phyloP scores from a whole-genome alignment of 2,329 filamentous ascomycete genomes.

The Septoria linicola region DNA sequence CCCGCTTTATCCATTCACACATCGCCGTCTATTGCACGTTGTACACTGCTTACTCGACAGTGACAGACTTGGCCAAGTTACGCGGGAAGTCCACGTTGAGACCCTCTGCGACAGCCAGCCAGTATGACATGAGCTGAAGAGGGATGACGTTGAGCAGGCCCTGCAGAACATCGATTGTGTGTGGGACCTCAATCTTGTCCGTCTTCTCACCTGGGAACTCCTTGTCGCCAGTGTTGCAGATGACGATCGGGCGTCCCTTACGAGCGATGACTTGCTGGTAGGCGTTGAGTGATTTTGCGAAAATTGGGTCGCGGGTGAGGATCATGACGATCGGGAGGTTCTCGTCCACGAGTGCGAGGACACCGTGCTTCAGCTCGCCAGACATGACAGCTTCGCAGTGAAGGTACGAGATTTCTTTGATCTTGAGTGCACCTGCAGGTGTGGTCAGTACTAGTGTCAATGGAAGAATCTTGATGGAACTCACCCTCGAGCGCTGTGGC shows the following conservation, averaged over 20 bases:
- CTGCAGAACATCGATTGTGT: slow-evolving; percentile 92
- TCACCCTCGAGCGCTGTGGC: slow-evolving; percentile 88
- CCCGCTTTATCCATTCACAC: slow-evolving; percentile 3
- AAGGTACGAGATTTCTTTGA: slow-evolving; percentile 99
- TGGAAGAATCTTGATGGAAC: slow-evolving; percentile 9
- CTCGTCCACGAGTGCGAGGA: slow-evolving; percentile 94
- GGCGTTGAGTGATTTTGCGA: slow-evolving; percentile 98
- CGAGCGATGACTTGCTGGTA: slow-evolving; percentile 99
- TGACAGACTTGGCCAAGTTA: slow-evolving; percentile 98
- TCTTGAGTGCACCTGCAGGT: slow-evolving; percentile 77
- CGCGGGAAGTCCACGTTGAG: slow-evolving; percentile 98
- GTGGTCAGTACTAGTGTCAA: slow-evolving; percentile 28
- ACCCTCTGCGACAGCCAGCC: slow-evolving; percentile 93
- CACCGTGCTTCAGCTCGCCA: slow-evolving; percentile 98
- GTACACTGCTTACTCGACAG: slow-evolving; percentile 73
- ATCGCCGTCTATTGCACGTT: background rate
- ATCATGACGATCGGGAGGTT: slow-evolving; percentile 99
- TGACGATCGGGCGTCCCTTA: slow-evolving; percentile 93
- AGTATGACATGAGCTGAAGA: slow-evolving; percentile 97
- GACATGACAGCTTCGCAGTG: slow-evolving; percentile 99
- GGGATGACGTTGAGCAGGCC: slow-evolving; percentile 97
- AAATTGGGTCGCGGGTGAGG: slow-evolving; percentile 90
- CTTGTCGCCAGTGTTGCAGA: slow-evolving; percentile 86
- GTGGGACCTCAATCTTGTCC: slow-evolving; percentile 95
- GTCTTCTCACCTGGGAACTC: slow-evolving; percentile 88